Percentiles rank a stretch among this genome's conserved stretches.
These are phyloP conservation scores for Scheffersomyces coipomensis DNA, from an alignment of 805 yeast genomes.

Conservation along the genomic window DNA sequence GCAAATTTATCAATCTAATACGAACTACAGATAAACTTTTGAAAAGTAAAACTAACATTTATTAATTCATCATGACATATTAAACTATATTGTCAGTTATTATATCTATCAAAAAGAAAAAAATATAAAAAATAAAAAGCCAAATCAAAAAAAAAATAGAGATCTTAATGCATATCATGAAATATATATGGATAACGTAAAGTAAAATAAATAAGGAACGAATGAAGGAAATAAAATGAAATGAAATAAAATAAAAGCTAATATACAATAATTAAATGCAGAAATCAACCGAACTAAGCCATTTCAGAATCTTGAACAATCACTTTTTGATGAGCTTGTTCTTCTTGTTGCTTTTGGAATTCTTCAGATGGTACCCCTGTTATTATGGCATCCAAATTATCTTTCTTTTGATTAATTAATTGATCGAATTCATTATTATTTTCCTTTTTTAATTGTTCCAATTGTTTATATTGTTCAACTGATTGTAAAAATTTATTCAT, in stretches of 20 bases:
- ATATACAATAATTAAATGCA: slow-evolving; percentile 1
- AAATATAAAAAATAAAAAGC: slow-evolving; percentile 1
- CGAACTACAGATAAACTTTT: neutral
- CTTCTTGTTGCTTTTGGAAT: slow-evolving; percentile 10
- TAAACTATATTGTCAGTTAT: neutral
- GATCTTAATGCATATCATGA: too few species aligned
- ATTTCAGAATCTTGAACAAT: slow-evolving; percentile 14
- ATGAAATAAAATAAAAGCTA: slow-evolving; percentile 1
- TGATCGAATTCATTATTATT: slow-evolving; percentile 45
- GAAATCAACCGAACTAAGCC: slow-evolving; percentile 7
- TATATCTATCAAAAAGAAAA: neutral
- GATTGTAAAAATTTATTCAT: slow-evolving; percentile 62
- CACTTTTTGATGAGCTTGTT: slow-evolving; percentile 5
- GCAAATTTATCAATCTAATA: too few species aligned
- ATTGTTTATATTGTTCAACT: slow-evolving; percentile 59
- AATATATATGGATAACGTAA: too few species aligned
- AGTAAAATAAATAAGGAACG: too few species aligned
- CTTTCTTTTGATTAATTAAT: slow-evolving; percentile 34
- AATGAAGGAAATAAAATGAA: too few species aligned
- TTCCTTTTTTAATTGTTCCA: slow-evolving; percentile 33
- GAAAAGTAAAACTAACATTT: neutral
- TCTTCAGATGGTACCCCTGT: slow-evolving; percentile 26
- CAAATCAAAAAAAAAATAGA: too few species aligned
- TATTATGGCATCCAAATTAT: slow-evolving; percentile 35
- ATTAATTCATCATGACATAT: neutral